Conservation (phyloP, 768 basidiomycete species). For the Lactifluus rugatus region DNA sequence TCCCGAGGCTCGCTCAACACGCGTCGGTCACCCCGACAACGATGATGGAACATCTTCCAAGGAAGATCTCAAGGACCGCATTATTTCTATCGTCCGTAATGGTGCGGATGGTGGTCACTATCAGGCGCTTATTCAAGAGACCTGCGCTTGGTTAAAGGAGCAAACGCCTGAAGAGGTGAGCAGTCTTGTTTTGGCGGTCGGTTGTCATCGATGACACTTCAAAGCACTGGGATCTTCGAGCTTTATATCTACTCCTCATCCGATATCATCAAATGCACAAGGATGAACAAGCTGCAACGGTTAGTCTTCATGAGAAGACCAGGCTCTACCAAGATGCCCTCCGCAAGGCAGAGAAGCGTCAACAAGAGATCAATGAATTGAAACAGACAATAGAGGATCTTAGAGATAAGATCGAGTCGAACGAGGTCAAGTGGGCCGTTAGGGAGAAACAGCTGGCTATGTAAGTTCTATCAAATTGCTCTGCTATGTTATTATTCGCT, state of each 20-base stretch:
- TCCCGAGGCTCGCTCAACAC: conserved; percentile 7
- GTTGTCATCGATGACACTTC: neutral
- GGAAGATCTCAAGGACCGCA: conserved; percentile 13
- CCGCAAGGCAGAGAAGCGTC: conserved; percentile 6
- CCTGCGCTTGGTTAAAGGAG: conserved; percentile 16
- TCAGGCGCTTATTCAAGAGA: conserved; percentile 18
- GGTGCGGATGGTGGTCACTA: conserved; percentile 18
- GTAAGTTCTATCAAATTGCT: neutral
- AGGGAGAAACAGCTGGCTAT: conserved; percentile 11
- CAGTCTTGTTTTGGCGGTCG: neutral
- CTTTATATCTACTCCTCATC: conserved; percentile 17
- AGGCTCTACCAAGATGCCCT: conserved; percentile 16
- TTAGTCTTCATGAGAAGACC: conserved; percentile 14
- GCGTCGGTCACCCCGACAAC: neutral
- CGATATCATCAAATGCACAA: conserved; percentile 21
- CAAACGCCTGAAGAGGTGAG: conserved; percentile 16
- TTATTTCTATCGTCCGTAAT: conserved; percentile 18
- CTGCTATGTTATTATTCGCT: neutral
- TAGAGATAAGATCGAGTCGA: conserved; percentile 10
- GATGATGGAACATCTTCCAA: conserved; percentile 4
- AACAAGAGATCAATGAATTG: conserved; percentile 2
- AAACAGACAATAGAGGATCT: conserved; percentile 12
- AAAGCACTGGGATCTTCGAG: conserved; percentile 20
- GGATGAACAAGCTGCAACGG: conserved; percentile 17
- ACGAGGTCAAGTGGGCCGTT: conserved; percentile 11